Percentiles rank a stretch among this genome's conserved stretches.
These are phyloP conservation scores for Macroventuria anomochaeta DNA, from an alignment of 2,329 filamentous ascomycete genomes.

Conservation along the genomic window DNA sequence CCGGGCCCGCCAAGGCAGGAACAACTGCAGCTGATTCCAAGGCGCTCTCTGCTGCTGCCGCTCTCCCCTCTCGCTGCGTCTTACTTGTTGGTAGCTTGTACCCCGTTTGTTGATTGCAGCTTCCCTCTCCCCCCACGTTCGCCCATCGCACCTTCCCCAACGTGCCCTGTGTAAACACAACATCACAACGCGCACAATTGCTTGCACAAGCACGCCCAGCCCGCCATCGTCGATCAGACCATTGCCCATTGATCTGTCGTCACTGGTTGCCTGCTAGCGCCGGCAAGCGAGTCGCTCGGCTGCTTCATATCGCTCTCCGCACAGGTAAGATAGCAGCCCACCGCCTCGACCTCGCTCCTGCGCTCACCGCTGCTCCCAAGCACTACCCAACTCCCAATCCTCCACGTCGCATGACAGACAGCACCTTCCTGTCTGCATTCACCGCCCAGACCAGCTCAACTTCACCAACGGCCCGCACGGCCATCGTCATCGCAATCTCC, in stretches of 20 bases:
- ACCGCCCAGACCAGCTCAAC: slow-evolving; percentile 24
- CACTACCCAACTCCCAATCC: slow-evolving; percentile 19
- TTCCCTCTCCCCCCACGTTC: neutral
- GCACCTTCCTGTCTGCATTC: slow-evolving; percentile 26
- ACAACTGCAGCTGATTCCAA: slow-evolving; percentile 21
- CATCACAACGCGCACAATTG: slow-evolving; percentile 2
- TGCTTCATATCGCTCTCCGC: slow-evolving; percentile 38
- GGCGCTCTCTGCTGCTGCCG: slow-evolving; percentile 15
- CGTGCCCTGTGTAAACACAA: slow-evolving; percentile 9
- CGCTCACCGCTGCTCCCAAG: slow-evolving; percentile 21
- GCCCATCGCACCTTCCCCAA: slow-evolving; percentile 4
- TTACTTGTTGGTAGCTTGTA: slow-evolving; percentile 10
- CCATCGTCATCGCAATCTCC: slow-evolving; percentile 46
- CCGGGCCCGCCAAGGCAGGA: slow-evolving; percentile 18
- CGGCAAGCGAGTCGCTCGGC: slow-evolving; percentile 41
- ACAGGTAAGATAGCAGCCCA: slow-evolving; percentile 39
- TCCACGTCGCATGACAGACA: slow-evolving; percentile 25
- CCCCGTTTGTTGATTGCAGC: slow-evolving; percentile 7
- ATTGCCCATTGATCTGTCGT: slow-evolving; percentile 24
- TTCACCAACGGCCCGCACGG: slow-evolving; percentile 23
- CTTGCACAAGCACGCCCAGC: slow-evolving; percentile 4
- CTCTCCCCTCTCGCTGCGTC: slow-evolving; percentile 7
- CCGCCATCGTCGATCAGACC: slow-evolving; percentile 21
- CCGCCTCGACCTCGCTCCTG: slow-evolving; percentile 33
- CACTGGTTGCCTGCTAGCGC: slow-evolving; percentile 42